Evolutionary conservation across 2,329 filamentous ascomycete species (phyloP), one percentile per base, ranked within the genome.

Genomic region (Exophiala mesophila): DNA sequence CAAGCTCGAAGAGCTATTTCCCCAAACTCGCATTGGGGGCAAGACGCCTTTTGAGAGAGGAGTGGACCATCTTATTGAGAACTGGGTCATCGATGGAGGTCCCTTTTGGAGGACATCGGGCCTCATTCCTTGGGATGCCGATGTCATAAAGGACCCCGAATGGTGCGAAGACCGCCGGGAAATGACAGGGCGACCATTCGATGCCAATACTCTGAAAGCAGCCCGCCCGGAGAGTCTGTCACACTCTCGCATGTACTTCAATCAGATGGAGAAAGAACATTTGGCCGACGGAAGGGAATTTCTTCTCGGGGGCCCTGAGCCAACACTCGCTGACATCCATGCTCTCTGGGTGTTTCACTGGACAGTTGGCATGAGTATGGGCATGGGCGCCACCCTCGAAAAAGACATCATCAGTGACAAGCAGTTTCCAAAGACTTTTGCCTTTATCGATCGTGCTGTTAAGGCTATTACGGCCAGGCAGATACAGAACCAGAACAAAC

Each of bases 301-400:
- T 81, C 62, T 86, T 5, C 61, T 80, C 5, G 67, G 64, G 5
- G 74, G 69, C 1, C 55, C 68, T 2, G 59, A 59, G 9, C 76
- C 78, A 1, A 71, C 67, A 1, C 59, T 85, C 46, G 79, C 76
- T 3, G 83, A 88, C 58, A 77, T 87, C 44, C 78, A 87, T 61
- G 77, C 66, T 59, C 64, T 82, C 5, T 85, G 79, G 79, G 71
- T 75, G 0, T 72, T 86, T 48, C 73, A 81, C 59, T 87, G 83
- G 83, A 61, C 84, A 2, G 58, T 63, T 1, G 63, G 61, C 8
- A 66, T 83, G 38, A 70, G 70, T 4, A 57, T 60, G 1, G 62
- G 60, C 16, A 66, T 83, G 40, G 69, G 69, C 3, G 72, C 72
- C 2, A 72, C 73, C 7, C 66, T 84, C 33, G 72, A 76, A 3